phyloP scores from a whole-genome alignment of 1,284 basidiomycete species.

The Cryptococcus sp. region DNA sequence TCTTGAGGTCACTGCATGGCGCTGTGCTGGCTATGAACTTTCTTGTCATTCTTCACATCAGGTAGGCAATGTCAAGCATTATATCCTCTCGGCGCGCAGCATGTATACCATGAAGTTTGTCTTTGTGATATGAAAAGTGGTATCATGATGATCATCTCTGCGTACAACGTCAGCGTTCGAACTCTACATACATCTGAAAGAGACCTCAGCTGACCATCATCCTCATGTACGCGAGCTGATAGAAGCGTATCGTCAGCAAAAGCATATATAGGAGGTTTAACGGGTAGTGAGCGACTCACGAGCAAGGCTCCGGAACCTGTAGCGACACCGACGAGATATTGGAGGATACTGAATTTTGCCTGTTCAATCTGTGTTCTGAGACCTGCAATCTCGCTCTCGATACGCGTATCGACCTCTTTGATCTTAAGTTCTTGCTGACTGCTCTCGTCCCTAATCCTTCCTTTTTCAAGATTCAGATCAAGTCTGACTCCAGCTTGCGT shows the following conservation, averaged over 20 bases:
- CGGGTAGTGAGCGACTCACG: too few species aligned
- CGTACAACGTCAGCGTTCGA: not conserved
- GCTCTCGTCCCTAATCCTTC: slow-evolving; percentile 88
- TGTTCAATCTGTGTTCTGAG: slow-evolving; percentile 88
- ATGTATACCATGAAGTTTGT: too few species aligned
- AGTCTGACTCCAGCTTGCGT: slow-evolving; percentile 93
- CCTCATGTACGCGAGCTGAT: slow-evolving; percentile 51
- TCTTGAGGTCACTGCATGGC: too few species aligned
- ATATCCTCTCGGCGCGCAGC: too few species aligned
- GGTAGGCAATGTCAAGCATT: too few species aligned
- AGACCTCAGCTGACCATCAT: slow-evolving; percentile 41
- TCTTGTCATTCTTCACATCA: too few species aligned
- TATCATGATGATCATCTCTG: slow-evolving; percentile 2
- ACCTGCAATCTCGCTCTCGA: slow-evolving; percentile 94
- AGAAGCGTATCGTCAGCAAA: slow-evolving; percentile 3
- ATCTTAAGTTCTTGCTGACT: slow-evolving; percentile 94
- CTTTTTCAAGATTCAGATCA: slow-evolving; percentile 96
- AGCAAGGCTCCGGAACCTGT: slow-evolving; percentile 53
- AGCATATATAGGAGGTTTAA: too few species aligned
- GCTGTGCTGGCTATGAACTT: too few species aligned
- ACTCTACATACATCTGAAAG: too few species aligned
- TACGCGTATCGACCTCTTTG: slow-evolving; percentile 95
- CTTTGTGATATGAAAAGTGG: too few species aligned
- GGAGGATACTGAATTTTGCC: slow-evolving; percentile 65
- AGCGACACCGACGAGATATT: slow-evolving; percentile 52